Conservation (phyloP, 805 yeast species). For the Candida ficus region DNA sequence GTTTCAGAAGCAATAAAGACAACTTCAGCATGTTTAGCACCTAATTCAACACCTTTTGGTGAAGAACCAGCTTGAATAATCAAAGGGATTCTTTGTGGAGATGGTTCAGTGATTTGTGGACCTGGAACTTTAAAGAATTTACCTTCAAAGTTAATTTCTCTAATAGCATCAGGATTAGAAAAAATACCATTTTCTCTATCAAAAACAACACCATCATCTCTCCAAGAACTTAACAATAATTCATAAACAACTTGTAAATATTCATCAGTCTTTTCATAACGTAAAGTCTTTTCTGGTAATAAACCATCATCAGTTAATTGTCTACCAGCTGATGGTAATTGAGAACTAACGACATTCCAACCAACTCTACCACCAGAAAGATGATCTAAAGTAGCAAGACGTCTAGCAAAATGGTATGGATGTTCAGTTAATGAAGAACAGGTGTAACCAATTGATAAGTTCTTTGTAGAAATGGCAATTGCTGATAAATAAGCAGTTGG, state of each 20-base stretch:
- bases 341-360: constrained; percentile 43
- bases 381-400: constrained; percentile 41
- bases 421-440: constrained; percentile 40
- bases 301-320: constrained; percentile 33
- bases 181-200: constrained; percentile 27
- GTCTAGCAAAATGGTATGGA: constrained; percentile 40
- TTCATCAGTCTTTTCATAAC: constrained; percentile 40
- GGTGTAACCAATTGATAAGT: constrained; percentile 38
- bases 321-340: constrained; percentile 39
- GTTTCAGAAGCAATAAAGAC: constrained; percentile 33
- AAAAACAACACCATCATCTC: constrained; percentile 33
- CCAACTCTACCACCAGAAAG: constrained; percentile 42
- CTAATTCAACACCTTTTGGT: constrained; percentile 36
- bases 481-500: constrained; percentile 31
- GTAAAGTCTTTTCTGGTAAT: constrained; percentile 36
- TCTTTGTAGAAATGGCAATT: constrained; percentile 40
- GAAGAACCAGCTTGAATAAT: constrained; percentile 43
- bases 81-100: constrained; percentile 40
- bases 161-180: constrained; percentile 35
- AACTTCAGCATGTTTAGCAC: constrained; percentile 41
- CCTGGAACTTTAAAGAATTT: constrained; percentile 34
- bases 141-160: constrained; percentile 38
- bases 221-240: constrained; percentile 38
- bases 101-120: constrained; percentile 38
- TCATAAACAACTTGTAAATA: constrained; percentile 37